These are phyloP conservation scores for Perkinsus olseni DNA, from an alignment of 169 alveolate genomes.

Conservation along the genomic window DNA sequence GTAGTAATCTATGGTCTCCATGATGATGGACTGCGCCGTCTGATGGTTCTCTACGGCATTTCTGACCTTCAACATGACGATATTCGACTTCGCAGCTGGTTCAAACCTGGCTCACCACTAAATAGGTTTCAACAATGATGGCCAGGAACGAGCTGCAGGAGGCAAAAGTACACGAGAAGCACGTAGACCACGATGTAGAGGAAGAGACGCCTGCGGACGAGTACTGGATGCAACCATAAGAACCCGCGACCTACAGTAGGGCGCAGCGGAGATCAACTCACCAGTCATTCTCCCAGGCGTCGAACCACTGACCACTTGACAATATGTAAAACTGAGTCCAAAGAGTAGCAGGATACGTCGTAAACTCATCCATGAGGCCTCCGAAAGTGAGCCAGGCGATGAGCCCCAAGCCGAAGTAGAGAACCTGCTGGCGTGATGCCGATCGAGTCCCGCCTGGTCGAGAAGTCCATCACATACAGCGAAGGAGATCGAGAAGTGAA, in stretches of 20 bases:
- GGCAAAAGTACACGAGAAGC: not conserved
- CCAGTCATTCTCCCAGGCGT: not conserved
- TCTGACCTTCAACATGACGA: not conserved
- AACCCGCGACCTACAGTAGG: not conserved
- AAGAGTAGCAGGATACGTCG: not conserved
- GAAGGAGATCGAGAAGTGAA: not conserved
- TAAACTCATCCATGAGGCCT: not conserved
- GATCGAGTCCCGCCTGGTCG: too few species aligned
- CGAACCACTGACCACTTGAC: not conserved
- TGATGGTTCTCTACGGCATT: not conserved
- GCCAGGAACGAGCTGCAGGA: not conserved
- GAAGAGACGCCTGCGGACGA: not conserved
- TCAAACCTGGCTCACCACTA: not conserved
- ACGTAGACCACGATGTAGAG: not conserved
- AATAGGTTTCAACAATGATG: not conserved
- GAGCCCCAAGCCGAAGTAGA: not conserved
- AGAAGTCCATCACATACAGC: not conserved
- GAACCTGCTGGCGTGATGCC: not conserved
- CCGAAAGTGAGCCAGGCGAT: not conserved
- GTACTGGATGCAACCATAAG: too few species aligned
- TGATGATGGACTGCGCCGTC: not conserved
- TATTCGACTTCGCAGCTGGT: not conserved
- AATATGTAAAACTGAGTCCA: not conserved
- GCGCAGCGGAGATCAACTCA: too few species aligned
- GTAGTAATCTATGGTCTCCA: not conserved